These are phyloP conservation scores for Spiraea crenata DNA, from an alignment of 331 rosid genomes.

Conservation along the genomic window DNA sequence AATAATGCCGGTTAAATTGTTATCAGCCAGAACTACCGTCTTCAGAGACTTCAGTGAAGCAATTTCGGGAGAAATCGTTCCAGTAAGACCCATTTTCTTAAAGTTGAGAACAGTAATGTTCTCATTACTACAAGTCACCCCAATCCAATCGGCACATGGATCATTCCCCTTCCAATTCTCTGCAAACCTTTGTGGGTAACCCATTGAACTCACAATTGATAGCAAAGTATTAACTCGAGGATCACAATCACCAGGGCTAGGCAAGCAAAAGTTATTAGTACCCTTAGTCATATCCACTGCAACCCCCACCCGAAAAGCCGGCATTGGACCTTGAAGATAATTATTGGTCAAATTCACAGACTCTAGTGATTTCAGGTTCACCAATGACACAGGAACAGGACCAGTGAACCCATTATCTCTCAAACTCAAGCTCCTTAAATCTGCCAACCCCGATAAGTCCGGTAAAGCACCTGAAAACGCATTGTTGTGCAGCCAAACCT, in stretches of 20 bases:
- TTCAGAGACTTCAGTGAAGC: conserved; percentile 42
- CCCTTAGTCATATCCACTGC: conserved; percentile 40
- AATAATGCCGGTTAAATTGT: conserved; percentile 52
- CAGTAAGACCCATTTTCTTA: conserved; percentile 58
- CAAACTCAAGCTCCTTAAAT: conserved; percentile 45
- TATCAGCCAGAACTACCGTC: conserved; percentile 51
- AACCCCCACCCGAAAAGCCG: conserved; percentile 43
- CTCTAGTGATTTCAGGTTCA: conserved; percentile 32
- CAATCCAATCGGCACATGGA: conserved; percentile 62
- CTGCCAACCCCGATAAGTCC: conserved; percentile 43
- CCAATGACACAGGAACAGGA: conserved; percentile 63
- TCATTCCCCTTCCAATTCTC: conserved; percentile 70
- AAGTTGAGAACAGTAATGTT: conserved; percentile 60
- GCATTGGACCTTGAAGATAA: conserved; percentile 66
- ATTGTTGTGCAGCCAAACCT: conserved; percentile 61
- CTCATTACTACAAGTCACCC: conserved; percentile 45
- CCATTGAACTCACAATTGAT: conserved; percentile 36
- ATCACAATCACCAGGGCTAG: conserved; percentile 43
- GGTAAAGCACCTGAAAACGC: conserved; percentile 78
- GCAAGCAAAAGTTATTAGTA: conserved; percentile 55
- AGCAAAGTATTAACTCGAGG: conserved; percentile 46
- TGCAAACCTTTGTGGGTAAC: conserved; percentile 61
- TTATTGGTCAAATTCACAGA: conserved; percentile 70
- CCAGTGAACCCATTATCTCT: conserved; percentile 80
- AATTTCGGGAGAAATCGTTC: conserved; percentile 63